phyloP scores from a whole-genome alignment of 2,329 filamentous ascomycete species.

The Blastomyces silverae region DNA sequence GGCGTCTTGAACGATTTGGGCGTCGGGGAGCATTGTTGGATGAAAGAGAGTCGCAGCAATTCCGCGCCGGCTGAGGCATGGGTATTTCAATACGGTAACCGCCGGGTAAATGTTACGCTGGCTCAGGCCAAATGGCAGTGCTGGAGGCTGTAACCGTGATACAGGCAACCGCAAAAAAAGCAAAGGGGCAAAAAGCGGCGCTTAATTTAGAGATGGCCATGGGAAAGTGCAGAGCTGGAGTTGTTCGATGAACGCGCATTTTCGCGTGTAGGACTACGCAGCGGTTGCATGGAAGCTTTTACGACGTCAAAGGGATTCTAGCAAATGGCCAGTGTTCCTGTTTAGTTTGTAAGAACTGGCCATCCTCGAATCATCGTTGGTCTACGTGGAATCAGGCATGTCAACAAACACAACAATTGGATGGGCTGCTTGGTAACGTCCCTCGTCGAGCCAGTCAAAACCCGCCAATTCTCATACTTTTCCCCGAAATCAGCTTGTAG shows the following conservation, averaged over 20 bases:
- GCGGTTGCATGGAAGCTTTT: constrained; percentile 7
- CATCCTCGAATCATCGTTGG: constrained; percentile 11
- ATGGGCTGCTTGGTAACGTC: background rate
- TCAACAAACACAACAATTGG: constrained; percentile 11
- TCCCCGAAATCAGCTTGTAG: background rate
- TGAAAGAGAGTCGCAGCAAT: background rate
- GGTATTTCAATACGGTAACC: constrained; percentile 11
- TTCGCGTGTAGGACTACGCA: background rate
- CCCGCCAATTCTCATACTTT: background rate
- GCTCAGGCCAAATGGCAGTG: background rate
- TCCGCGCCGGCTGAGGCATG: constrained; percentile 3
- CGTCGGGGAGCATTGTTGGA: background rate
- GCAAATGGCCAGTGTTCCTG: constrained; percentile 3
- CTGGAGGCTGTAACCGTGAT: background rate
- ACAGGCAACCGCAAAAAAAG: constrained; percentile 13
- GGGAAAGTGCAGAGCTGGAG: background rate
- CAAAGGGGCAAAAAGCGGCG: constrained; percentile 13
- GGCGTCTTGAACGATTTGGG: background rate
- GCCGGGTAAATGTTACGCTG: background rate
- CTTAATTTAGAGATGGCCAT: constrained; percentile 5
- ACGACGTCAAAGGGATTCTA: background rate
- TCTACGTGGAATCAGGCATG: constrained; percentile 6
- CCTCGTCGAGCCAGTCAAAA: constrained; percentile 7
- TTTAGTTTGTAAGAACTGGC: background rate
- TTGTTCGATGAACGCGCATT: constrained; percentile 2